Base-by-base conservation (phyloP, 2,329 filamentous ascomycete species). In the Fusarium longipes region DNA sequence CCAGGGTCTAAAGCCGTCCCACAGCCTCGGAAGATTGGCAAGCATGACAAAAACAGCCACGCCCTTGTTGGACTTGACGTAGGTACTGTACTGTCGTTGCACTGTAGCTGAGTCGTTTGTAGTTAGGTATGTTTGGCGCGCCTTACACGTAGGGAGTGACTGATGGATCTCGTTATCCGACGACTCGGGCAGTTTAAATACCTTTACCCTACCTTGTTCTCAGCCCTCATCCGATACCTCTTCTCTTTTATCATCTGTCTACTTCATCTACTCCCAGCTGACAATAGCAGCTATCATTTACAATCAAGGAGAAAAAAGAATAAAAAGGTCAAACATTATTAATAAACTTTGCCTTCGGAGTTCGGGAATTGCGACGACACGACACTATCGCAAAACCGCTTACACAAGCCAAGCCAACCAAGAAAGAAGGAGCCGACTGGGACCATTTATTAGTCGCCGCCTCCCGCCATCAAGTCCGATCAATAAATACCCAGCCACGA, bases 31-130 rank as follows among this genome's bases (percentile, higher is more conserved):
- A 17, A 73, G 66, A 70, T 73, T 73, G 72, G 64, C 67, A 73
- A 73, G 67, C 70, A 73, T 72, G 70, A 71, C 70, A 68, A 65
- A 67, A 72, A 39, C 30, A 35, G 39, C 42, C 56, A 68, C 65
- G 65, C 65, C 65, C 65, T 68, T 68, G 64, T 32, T 51, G 36
- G n/a, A 59, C 49, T 50, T 22, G 51, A 18, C 8, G 17, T 29
- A 27, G 25, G 42, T 9, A 20, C 24, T 29, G 54, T 36, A 20
- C 47, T 57, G 45, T 25, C 36, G 27, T 58, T 59, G 57, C 33
- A 43, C 48, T 32, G 17, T 38, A 55, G 24, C 33, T 47, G 40
- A 45, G 27, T 29, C n/a, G n/a, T n/a, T n/a, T 47, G 43, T 48
- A 48, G 42, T 42, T 27, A 10, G 11, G 27, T 3, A 27, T 15